Evolutionary conservation across 495 filamentous ascomycete species (phyloP).

Genomic region (Penicillium diatomitis): DNA sequence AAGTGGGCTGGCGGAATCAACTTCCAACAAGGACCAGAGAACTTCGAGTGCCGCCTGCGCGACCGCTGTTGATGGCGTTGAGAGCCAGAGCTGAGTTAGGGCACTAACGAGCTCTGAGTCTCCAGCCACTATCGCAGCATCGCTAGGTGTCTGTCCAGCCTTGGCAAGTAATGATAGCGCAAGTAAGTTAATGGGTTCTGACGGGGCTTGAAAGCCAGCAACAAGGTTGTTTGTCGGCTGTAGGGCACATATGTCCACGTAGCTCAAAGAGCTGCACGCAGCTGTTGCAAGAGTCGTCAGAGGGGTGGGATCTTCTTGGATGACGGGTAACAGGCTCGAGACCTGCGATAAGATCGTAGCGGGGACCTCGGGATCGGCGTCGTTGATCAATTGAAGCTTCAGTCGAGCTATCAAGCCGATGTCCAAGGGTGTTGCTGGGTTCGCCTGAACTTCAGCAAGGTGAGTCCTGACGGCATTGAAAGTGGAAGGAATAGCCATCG

Average conservation of each 20-base stretch:
- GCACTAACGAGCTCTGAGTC: constrained; percentile 51
- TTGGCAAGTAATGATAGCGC: constrained; percentile 65
- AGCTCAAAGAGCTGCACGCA: constrained; percentile 30
- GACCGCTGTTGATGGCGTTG: constrained; percentile 60
- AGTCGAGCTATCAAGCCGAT: constrained; percentile 30
- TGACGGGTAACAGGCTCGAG: constrained; percentile 34
- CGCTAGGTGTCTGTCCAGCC: constrained; percentile 48
- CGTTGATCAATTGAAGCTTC: constrained; percentile 32
- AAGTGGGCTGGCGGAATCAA: constrained; percentile 43
- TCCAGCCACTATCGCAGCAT: constrained; percentile 60
- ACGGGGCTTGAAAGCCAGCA: constrained; percentile 48
- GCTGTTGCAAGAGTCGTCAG: constrained; percentile 35
- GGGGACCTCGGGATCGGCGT: constrained; percentile 26
- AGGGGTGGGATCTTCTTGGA: constrained; percentile 45
- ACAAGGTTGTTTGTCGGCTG: constrained; percentile 39
- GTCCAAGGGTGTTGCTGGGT: constrained; percentile 30
- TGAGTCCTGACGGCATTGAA: constrained; percentile 30
- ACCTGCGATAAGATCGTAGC: constrained; percentile 36
- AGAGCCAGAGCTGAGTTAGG: constrained; percentile 64
- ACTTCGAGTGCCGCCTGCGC: constrained; percentile 57
- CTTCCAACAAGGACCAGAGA: constrained; percentile 60
- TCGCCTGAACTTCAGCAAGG: constrained; percentile 26
- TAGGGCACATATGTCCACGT: constrained; percentile 35
- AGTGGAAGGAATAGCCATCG: constrained; percentile 32
- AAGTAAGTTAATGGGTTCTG: constrained; percentile 58